These are phyloP conservation scores for Eucalyptus pauciflora DNA, from an alignment of 345 rosid genomes.

Conservation along the genomic window DNA sequence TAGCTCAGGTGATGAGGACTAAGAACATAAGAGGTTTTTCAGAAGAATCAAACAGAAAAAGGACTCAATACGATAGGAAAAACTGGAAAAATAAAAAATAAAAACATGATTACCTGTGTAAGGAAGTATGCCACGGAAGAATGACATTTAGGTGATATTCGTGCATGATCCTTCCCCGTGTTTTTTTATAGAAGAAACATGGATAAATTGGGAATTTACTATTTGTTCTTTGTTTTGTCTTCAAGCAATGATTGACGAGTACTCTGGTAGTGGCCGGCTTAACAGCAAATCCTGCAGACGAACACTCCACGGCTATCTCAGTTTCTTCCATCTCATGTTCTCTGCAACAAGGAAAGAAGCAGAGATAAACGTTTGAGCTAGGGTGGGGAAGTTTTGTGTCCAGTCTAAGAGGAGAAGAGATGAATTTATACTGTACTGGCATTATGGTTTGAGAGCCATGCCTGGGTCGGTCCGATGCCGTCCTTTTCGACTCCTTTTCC, in stretches of 20 bases:
- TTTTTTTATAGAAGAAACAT: fast-evolving
- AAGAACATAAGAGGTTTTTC: neutral
- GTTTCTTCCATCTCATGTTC: neutral
- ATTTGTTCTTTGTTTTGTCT: fast-evolving
- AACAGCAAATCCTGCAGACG: neutral
- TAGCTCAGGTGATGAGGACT: neutral
- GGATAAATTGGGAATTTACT: fast-evolving
- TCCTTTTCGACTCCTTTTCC: neutral
- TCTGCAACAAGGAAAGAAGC: neutral
- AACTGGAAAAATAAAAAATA: neutral
- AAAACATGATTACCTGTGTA: neutral
- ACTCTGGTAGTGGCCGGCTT: neutral
- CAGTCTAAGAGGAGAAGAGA: neutral
- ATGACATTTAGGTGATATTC: neutral
- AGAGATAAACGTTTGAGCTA: neutral
- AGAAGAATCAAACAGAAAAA: neutral
- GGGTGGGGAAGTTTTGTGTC: neutral
- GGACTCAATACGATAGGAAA: neutral
- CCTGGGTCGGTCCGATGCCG: neutral
- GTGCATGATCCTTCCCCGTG: fast-evolving
- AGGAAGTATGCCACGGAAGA: fast-evolving
- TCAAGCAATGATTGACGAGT: neutral
- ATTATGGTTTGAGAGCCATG: neutral
- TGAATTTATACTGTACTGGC: neutral
- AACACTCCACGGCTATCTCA: neutral